Conservation (phyloP, 805 yeast species). For the Starmerella davenportii region DNA sequence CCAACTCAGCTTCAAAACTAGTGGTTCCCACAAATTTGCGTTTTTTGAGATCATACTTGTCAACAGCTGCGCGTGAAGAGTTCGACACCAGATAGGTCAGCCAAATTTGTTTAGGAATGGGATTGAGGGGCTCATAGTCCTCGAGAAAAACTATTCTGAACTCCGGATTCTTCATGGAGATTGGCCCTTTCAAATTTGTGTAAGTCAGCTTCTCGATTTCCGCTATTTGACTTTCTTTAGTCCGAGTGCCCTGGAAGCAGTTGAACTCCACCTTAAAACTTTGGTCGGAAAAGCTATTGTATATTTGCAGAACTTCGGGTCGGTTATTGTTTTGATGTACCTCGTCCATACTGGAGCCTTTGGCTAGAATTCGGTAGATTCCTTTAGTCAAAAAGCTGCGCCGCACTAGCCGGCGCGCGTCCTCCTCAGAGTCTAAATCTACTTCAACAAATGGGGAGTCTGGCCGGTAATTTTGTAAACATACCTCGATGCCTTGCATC, state of each 20-base stretch:
- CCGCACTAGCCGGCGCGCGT: slow-evolving; percentile 44
- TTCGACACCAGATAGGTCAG: slow-evolving; percentile 66
- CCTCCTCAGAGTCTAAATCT: slow-evolving; percentile 43
- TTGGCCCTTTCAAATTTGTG: slow-evolving; percentile 52
- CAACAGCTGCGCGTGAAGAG: slow-evolving; percentile 47
- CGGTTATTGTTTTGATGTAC: slow-evolving; percentile 36
- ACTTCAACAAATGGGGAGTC: slow-evolving; percentile 53
- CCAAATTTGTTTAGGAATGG: slow-evolving; percentile 38
- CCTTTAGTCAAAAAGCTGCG: slow-evolving; percentile 57
- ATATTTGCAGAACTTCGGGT: slow-evolving; percentile 22
- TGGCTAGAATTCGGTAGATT: slow-evolving; percentile 74
- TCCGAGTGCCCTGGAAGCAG: slow-evolving; percentile 54
- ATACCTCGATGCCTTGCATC: slow-evolving; percentile 36
- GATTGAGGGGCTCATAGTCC: slow-evolving; percentile 37
- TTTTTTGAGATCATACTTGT: slow-evolving; percentile 60
- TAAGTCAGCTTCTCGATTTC: slow-evolving; percentile 58
- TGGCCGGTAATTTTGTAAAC: slow-evolving; percentile 40
- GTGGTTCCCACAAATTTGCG: slow-evolving; percentile 89
- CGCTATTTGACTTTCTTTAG: slow-evolving; percentile 33
- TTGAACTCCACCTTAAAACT: slow-evolving; percentile 64
- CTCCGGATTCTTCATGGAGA: slow-evolving; percentile 61
- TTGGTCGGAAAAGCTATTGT: slow-evolving; percentile 26
- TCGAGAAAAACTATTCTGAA: slow-evolving; percentile 56
- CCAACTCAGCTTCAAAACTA: slow-evolving; percentile 84
- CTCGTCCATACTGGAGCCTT: slow-evolving; percentile 36